These are phyloP conservation scores for Hypoxylon sp. DNA, from an alignment of 2,329 filamentous ascomycete species.

Conservation along the genomic window DNA sequence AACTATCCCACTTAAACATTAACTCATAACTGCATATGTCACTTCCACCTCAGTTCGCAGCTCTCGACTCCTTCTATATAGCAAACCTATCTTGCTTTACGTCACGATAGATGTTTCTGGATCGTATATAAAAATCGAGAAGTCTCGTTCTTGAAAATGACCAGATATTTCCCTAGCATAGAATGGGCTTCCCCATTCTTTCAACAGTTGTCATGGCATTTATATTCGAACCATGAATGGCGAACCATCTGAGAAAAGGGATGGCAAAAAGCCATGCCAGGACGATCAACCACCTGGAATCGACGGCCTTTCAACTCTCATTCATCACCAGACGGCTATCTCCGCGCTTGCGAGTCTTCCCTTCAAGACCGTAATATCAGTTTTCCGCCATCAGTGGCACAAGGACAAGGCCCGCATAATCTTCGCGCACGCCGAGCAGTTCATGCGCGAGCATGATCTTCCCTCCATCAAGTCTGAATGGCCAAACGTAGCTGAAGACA, in stretches of 20 bases:
- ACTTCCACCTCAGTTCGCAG: slow-evolving; percentile 6
- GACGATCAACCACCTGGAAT: slow-evolving; percentile 23
- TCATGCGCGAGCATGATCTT: slow-evolving; percentile 36
- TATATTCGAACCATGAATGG: slow-evolving; percentile 31
- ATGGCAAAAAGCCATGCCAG: slow-evolving; percentile 29
- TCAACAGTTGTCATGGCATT: slow-evolving; percentile 22
- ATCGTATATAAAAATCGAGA: not conserved
- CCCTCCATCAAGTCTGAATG: slow-evolving; percentile 24
- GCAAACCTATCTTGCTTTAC: not conserved
- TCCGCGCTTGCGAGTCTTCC: slow-evolving; percentile 46
- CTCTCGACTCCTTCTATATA: not conserved
- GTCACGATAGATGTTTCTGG: not conserved
- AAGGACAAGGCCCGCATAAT: slow-evolving; percentile 48
- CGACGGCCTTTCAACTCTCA: slow-evolving; percentile 10
- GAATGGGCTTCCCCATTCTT: slow-evolving; percentile 4
- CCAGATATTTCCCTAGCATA: not conserved
- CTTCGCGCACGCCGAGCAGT: slow-evolving; percentile 50
- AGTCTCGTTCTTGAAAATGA: slow-evolving; percentile 4
- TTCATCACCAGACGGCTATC: slow-evolving; percentile 45
- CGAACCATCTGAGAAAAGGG: slow-evolving; percentile 34
- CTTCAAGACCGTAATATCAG: slow-evolving; percentile 43
- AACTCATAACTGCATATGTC: not conserved
- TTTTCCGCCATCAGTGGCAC: slow-evolving; percentile 50
- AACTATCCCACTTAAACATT: not conserved
- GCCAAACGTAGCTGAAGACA: slow-evolving; percentile 38